phyloP scores from a whole-genome alignment of 495 filamentous ascomycete species.

The Aspergillus cavernicola region DNA sequence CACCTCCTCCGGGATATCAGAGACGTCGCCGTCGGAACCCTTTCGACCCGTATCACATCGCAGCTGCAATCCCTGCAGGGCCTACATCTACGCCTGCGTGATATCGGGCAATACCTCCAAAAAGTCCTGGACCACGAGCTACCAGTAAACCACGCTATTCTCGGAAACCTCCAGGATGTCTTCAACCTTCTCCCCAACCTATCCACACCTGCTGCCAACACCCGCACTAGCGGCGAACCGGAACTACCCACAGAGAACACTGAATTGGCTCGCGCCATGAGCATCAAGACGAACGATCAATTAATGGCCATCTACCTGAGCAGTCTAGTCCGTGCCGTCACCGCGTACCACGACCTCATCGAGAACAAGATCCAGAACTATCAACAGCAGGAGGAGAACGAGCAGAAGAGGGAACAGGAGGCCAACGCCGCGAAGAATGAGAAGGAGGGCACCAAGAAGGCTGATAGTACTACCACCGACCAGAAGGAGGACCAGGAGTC shows the following conservation, averaged over 20 bases:
- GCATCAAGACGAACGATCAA: slow-evolving; percentile 98
- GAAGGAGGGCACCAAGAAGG: slow-evolving; percentile 61
- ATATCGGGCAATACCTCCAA: slow-evolving; percentile 92
- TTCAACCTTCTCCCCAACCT: slow-evolving; percentile 98
- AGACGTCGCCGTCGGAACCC: slow-evolving; percentile 96
- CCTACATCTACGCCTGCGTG: slow-evolving; percentile 88
- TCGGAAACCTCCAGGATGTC: slow-evolving; percentile 96
- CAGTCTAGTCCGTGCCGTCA: slow-evolving; percentile 94
- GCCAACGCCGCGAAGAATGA: slow-evolving; percentile 53
- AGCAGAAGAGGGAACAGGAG: slow-evolving; percentile 72
- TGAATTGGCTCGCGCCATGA: slow-evolving; percentile 91
- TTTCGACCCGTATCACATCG: slow-evolving; percentile 94
- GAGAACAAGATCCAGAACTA: slow-evolving; percentile 99
- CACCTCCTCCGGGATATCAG: slow-evolving; percentile 95
- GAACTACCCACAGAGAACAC: slow-evolving; percentile 57
- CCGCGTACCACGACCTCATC: slow-evolving; percentile 97
- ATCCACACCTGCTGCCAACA: slow-evolving; percentile 67
- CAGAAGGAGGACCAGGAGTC: slow-evolving; percentile 64
- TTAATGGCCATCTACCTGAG: slow-evolving; percentile 96
- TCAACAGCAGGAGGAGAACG: slow-evolving; percentile 93
- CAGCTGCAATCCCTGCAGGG: slow-evolving; percentile 97
- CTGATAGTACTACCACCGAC: slow-evolving; percentile 55
- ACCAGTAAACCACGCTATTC: slow-evolving; percentile 94
- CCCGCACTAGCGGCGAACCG: slow-evolving; percentile 42
- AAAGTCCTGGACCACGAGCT: slow-evolving; percentile 91